phyloP scores from a whole-genome alignment of 176 grass and related monocot species.

The Lolium rigidum region DNA sequence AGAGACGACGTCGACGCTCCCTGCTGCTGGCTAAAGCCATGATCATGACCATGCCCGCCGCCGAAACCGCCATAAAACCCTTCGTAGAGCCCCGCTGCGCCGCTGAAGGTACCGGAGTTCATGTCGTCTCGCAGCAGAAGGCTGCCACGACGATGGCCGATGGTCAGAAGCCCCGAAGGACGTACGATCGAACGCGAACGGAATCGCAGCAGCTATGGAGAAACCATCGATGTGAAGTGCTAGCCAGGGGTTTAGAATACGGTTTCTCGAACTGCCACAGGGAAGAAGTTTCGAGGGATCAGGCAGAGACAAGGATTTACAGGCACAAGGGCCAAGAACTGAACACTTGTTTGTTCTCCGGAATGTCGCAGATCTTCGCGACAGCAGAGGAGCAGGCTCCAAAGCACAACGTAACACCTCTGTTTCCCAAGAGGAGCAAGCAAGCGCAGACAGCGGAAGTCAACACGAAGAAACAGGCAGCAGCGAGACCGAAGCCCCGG shows the following conservation, averaged over 20 bases:
- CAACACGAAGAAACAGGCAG: slow-evolving; percentile 21
- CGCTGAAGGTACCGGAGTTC: slow-evolving; percentile 25
- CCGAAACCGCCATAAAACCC: slow-evolving; percentile 35
- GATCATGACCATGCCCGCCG: background rate
- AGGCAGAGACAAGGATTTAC: slow-evolving; percentile 36
- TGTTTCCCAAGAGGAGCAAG: background rate
- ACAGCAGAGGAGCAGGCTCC: slow-evolving; percentile 21
- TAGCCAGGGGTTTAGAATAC: background rate
- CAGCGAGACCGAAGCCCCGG: slow-evolving; percentile 41
- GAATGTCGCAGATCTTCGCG: slow-evolving; percentile 33
- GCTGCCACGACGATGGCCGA: background rate
- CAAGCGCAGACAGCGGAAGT: background rate
- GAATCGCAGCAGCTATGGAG: background rate
- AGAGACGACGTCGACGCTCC: slow-evolving; percentile 33
- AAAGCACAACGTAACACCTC: background rate
- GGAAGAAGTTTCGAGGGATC: background rate
- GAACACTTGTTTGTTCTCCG: background rate
- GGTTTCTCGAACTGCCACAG: background rate
- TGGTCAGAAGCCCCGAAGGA: background rate
- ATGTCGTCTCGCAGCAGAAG: slow-evolving; percentile 3
- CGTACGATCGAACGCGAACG: background rate
- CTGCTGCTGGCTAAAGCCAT: slow-evolving; percentile 4
- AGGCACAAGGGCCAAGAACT: slow-evolving; percentile 33
- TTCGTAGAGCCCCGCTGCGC: slow-evolving; percentile 17
- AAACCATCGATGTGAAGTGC: background rate